Evolutionary conservation across 2,329 filamentous ascomycete genomes (phyloP), one percentile per base, ranked within the genome.

Genomic region (Peltaster fructicola): DNA sequence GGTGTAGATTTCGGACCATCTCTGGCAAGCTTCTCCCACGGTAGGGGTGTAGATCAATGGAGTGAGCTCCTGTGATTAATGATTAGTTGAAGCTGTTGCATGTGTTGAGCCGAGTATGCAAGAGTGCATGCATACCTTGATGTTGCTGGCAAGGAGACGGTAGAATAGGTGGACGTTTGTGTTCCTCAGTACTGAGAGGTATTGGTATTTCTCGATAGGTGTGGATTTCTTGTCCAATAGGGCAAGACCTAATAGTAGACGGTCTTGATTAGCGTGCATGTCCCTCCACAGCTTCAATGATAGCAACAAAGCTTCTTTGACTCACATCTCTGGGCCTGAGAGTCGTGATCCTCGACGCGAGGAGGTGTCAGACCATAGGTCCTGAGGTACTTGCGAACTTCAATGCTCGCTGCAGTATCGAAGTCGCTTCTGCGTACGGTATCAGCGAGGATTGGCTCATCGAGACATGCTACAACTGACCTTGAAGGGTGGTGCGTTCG

Each of bases 1-100:
- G 32, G 84, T 90, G 62, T 91, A 95, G 41, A 95, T 70, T 43
- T 85, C 81, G 18, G 84, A 92, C 69, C 91, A 98, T 56, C 85
- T 76, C 49, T 92, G 63, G 59, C 88, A 98, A 38, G 91, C 88
- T 51, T 95, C 85, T 44, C 88, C 88, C 43, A 98, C 82, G 45
- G 78, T 84, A 22, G 79, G 79, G 10, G 79, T 88, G 59, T 88
- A 88, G 43, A 88, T 79, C 36, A 85, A 59, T 23, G 79, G 79
- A 56, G 81, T 84, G 38, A 85, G 58, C 43, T 82, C 75, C 56
- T 74, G 62, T 16, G 8, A 7, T 32, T 12, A 14, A 14, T 20
- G 8, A 16, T 7, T 7, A 16, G 19, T 28, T 38, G 11, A 35
- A 21, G 17, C 10, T 7, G 12, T 17, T 21, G 12, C 4, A 18